Conservation (phyloP, 2,329 filamentous ascomycete species). For the Ophiocordyceps camponoti-floridani region DNA sequence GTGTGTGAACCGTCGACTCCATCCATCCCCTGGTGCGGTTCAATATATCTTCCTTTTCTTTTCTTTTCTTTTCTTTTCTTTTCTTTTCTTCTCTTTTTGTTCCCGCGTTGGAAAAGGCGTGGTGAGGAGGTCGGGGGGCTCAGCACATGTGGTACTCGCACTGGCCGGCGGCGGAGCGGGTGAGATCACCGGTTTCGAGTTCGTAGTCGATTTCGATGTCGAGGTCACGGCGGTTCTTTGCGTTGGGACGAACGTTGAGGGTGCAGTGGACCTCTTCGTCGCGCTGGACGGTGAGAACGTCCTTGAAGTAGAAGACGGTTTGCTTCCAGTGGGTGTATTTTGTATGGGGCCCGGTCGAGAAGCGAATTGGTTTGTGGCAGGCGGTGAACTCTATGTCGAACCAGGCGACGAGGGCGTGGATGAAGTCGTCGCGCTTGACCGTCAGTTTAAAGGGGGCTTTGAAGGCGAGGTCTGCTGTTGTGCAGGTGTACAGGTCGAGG, state of each 20-base stretch:
- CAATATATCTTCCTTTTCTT: too few species aligned
- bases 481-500: conserved; percentile 87
- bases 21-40: too few species aligned
- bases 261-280: conserved; percentile 62
- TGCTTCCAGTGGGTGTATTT: conserved; percentile 99
- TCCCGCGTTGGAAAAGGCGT: too few species aligned
- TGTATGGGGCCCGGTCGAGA: conserved; percentile 92
- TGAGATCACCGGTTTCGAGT: conserved; percentile 58
- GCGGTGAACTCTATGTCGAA: conserved; percentile 98
- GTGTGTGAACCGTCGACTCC: too few species aligned
- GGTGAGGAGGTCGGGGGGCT: too few species aligned
- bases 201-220: conserved; percentile 79
- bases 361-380: conserved; percentile 94
- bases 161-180: conserved; percentile 47
- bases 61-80: not conserved
- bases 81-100: not conserved
- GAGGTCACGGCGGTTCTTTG: conserved; percentile 85
- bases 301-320: conserved; percentile 93
- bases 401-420: conserved; percentile 94
- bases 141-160: conserved; percentile 71
- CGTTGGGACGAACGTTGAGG: conserved; percentile 72
- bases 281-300: conserved; percentile 80
- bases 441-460: conserved; percentile 57
- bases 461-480: conserved; percentile 69
- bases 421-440: conserved; percentile 75